phyloP scores from a whole-genome alignment of 805 yeast species.

The Kodamaea lidongshanica region DNA sequence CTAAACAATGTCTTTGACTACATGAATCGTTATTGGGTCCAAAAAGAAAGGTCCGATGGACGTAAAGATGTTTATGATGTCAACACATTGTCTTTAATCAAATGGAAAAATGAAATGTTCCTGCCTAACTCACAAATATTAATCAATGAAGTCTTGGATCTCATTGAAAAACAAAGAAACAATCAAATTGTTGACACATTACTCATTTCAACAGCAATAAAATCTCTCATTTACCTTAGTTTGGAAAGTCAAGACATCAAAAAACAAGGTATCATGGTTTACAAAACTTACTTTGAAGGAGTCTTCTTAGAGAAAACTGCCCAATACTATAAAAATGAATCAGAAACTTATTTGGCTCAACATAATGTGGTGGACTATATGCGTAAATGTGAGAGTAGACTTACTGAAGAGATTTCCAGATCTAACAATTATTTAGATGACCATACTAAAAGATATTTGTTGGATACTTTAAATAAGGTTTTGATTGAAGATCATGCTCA shows the following conservation, averaged over 20 bases:
- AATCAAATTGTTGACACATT: conserved; percentile 67
- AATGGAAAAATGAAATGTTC: conserved; percentile 85
- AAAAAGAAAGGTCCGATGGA: conserved; percentile 91
- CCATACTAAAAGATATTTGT: conserved; percentile 71
- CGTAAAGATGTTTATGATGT: conserved; percentile 86
- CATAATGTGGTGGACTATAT: conserved; percentile 89
- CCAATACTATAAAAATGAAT: conserved; percentile 63
- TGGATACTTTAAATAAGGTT: conserved; percentile 68
- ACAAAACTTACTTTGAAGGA: conserved; percentile 71
- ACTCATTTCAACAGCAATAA: conserved; percentile 66
- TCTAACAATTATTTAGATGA: conserved; percentile 78
- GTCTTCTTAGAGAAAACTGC: conserved; percentile 67
- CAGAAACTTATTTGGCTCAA: conserved; percentile 55
- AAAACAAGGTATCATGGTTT: conserved; percentile 76
- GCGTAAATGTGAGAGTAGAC: conserved; percentile 74
- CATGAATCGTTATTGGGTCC: conserved; percentile 96
- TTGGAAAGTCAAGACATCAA: conserved; percentile 86
- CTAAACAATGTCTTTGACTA: conserved; percentile 91
- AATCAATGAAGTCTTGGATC: conserved; percentile 65
- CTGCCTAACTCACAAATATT: conserved; percentile 53
- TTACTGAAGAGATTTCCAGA: conserved; percentile 76
- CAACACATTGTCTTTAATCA: conserved; percentile 75
- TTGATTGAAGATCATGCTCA: conserved; percentile 75
- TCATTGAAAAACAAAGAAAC: conserved; percentile 72
- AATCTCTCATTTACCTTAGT: conserved; percentile 83